These are phyloP conservation scores for Auricularia cornea DNA, from an alignment of 768 basidiomycete genomes.

Conservation along the genomic window DNA sequence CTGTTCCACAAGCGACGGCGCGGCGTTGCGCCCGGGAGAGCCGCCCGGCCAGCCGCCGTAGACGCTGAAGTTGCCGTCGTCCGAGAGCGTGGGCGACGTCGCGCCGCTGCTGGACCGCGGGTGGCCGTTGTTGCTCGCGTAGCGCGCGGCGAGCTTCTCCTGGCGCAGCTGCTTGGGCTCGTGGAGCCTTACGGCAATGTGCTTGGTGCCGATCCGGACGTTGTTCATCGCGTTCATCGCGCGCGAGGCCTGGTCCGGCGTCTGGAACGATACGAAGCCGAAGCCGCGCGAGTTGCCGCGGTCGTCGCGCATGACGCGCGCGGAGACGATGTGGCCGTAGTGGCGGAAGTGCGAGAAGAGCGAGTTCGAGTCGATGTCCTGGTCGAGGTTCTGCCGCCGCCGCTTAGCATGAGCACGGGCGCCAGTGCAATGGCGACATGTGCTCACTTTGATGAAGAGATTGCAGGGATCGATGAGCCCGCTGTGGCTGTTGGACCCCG, in stretches of 20 bases:
- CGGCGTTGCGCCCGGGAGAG: slow-evolving; percentile 49
- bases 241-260: slow-evolving; percentile 97
- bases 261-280: slow-evolving; percentile 97
- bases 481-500: slow-evolving; percentile 72
- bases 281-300: slow-evolving; percentile 91
- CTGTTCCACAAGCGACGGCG: slow-evolving; percentile 41
- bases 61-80: slow-evolving; percentile 52
- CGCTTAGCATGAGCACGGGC: not conserved
- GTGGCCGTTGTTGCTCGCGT: slow-evolving; percentile 60
- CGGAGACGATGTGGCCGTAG: slow-evolving; percentile 94
- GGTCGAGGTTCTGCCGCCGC: slow-evolving; percentile 91
- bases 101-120: slow-evolving; percentile 75
- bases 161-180: slow-evolving; percentile 89
- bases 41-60: slow-evolving; percentile 66
- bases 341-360: slow-evolving; percentile 93
- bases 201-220: slow-evolving; percentile 98
- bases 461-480: slow-evolving; percentile 91
- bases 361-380: slow-evolving; percentile 95
- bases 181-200: slow-evolving; percentile 78
- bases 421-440: not conserved
- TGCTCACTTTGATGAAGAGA: slow-evolving; percentile 70
- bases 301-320: slow-evolving; percentile 99
- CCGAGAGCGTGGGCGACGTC: slow-evolving; percentile 76
- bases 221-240: slow-evolving; percentile 99
- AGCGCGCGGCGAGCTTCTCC: slow-evolving; percentile 80